Conservation (phyloP, 139 green algal species). For the Coelastrella sp. region DNA sequence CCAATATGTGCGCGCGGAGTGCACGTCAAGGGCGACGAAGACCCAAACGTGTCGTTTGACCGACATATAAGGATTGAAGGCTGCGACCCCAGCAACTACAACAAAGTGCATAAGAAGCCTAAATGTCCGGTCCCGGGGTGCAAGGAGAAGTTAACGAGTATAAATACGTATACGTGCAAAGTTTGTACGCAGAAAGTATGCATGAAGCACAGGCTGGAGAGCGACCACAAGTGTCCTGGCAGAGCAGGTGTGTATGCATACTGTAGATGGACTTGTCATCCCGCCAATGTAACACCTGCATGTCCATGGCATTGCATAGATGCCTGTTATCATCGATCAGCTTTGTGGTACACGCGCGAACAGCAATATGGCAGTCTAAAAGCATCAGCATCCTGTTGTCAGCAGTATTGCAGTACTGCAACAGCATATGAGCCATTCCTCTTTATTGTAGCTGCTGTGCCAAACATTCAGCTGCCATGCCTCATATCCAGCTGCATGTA, state of each 20-base stretch:
- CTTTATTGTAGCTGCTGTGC: no score
- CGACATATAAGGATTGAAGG: slow-evolving; percentile 47
- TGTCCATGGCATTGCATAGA: background rate
- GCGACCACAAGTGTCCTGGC: slow-evolving; percentile 75
- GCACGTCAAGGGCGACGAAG: slow-evolving; percentile 42
- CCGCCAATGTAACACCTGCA: background rate
- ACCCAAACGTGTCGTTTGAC: slow-evolving; percentile 65
- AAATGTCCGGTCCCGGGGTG: slow-evolving; percentile 74
- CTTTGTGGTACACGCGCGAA: no score
- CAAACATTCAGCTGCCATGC: no score
- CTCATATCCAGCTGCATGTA: no score
- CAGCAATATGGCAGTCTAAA: no score
- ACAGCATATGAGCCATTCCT: no score
- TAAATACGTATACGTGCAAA: slow-evolving; percentile 79
- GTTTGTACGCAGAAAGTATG: slow-evolving; percentile 67
- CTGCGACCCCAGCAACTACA: slow-evolving; percentile 86
- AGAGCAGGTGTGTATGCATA: slow-evolving; percentile 29
- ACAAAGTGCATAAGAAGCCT: slow-evolving; percentile 74
- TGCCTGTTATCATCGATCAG: background rate
- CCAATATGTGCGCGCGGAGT: background rate
- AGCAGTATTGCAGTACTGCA: no score
- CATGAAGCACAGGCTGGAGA: slow-evolving; percentile 73
- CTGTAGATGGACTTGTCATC: background rate
- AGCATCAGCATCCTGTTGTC: no score
- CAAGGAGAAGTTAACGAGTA: slow-evolving; percentile 75